Evolutionary conservation across 2,329 filamentous ascomycete genomes (phyloP), one percentile per base, ranked within the genome.

Genomic region (Alternaria alternata): DNA sequence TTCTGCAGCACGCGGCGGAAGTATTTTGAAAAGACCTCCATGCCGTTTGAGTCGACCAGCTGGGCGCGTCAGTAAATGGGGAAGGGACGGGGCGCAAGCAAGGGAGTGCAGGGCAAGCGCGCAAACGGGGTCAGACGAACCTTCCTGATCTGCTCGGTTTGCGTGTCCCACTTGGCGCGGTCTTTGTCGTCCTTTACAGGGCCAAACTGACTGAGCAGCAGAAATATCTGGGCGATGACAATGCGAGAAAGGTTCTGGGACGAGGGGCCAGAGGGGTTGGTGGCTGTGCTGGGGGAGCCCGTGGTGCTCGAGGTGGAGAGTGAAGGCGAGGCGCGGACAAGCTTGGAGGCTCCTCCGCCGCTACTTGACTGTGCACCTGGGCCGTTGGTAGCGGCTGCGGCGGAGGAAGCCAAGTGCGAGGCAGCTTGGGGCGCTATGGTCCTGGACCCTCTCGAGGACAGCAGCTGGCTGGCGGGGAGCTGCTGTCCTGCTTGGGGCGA

Each of bases 21-120:
- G 81, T 95, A 97, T 84, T 94, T 96, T 62, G 92, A 89, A 79
- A 94, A 97, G 77, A 97, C 93, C 86, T 99, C 96, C 94, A 99
- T 99, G 77, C 94, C 94, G 93, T 96, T 90, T 75, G 94, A 94
- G 88, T 97, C 90, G 83, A 98, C 91, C 79, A 98, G 89, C 92
- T 97, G 67, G 54, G 41, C 28, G 38, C 32, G 61, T 77, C 57
- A 77, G 71, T 58, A 64, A n/a, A 11, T 26, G 38, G 14, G 4
- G 32, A 34, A 34, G 32, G 32, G 4, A 7, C 32, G 14, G 32
- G 32, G 32, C 11, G 30, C 30, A 32, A 12, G 32, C 11, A 14
- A 11, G 32, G 32, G 11, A 34, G 14, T 12, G 11, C 12, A 14
- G 14, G 53, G 51, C 48, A 34, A 30, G 54, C 22, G 60, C 48